Evolutionary conservation across 768 basidiomycete species (phyloP).

Genomic region (Cystobasidiopsis lactophilus): DNA sequence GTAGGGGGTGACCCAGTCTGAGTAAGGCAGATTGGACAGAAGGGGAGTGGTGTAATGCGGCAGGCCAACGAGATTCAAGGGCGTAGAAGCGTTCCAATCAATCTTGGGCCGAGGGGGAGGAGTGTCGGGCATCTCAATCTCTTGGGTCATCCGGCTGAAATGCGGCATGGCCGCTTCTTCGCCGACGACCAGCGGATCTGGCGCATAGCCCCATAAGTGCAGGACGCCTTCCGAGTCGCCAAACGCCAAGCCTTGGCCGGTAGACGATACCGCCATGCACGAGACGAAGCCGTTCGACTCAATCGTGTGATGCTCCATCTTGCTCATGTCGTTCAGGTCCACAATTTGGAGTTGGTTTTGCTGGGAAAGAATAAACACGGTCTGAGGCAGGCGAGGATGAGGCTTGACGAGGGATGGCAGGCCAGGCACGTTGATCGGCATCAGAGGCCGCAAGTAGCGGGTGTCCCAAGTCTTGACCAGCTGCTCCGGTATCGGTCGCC

Average conservation of each 20-base stretch:
- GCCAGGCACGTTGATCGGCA: constrained; percentile 67
- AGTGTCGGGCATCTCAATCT: constrained; percentile 61
- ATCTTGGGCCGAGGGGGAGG: constrained; percentile 46
- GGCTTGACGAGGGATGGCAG: constrained; percentile 68
- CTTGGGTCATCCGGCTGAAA: constrained; percentile 75
- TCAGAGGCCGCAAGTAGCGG: constrained; percentile 55
- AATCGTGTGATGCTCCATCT: constrained; percentile 45
- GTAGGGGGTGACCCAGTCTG: constrained; percentile 25
- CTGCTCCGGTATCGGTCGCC: constrained; percentile 69
- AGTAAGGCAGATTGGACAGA: constrained; percentile 35
- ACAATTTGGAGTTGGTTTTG: constrained; percentile 69
- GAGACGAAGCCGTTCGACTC: constrained; percentile 44
- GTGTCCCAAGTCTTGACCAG: constrained; percentile 81
- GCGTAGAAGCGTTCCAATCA: constrained; percentile 69
- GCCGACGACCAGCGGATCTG: too few species aligned
- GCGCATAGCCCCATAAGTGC: constrained; percentile 36
- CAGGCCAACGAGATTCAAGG: constrained; percentile 69
- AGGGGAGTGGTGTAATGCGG: constrained; percentile 56
- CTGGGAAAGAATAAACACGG: constrained; percentile 49
- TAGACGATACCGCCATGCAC: constrained; percentile 57
- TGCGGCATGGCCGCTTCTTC: constrained; percentile 38
- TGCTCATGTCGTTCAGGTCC: constrained; percentile 50
- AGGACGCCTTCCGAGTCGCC: constrained; percentile 69
- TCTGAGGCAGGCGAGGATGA: constrained; percentile 52
- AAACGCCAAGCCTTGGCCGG: constrained; percentile 76